Evolutionary conservation across 2,329 filamentous ascomycete genomes (phyloP), one percentile per base, ranked within the genome.

Genomic region (Colletotrichum sp.): DNA sequence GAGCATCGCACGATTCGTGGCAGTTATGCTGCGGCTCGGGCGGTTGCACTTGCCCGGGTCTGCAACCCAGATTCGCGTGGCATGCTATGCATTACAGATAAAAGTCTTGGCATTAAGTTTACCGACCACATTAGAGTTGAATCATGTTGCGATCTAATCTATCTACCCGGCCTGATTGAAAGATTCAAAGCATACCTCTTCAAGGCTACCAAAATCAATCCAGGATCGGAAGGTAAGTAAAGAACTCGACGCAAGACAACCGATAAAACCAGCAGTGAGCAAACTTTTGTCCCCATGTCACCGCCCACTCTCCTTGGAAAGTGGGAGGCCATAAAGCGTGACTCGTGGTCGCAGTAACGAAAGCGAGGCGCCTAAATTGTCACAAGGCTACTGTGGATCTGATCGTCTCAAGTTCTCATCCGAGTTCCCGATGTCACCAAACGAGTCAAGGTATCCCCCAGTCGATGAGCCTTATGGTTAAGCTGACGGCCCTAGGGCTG

Each of bases 101-200:
- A 44, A n/a, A n/a, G 39, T 44, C 36, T 0, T n/a, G 8, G 39
- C 10, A 49, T 13, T n/a, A n/a, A 49, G 18, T 9, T n/a, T n/a
- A 0, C 44, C 1, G 44, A 0, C 18, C 9, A 49, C 2, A n/a
- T n/a, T 6, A 10, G 16, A 18, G 16, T 9, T 10, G 39, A 6
- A n/a, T 49, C 1, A 21, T 0, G 44, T 2, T 49, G 44, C 9
- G 44, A 49, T 49, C 18, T 49, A 49, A 21, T 49, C 44, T 7
- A 21, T 49, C 18, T 7, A 49, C 44, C 18, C 0, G 44, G 18
- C 44, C 5, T n/a, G n/a, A 7, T 7, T 12, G 10, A 0, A 7
- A 49, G 2, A n/a, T n/a, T 21, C 9, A 0, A n/a, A 49, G n/a
- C 44, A 49, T 7, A 6, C 44, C n/a, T 12, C 18, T 49, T n/a